phyloP scores from a whole-genome alignment of 495 filamentous ascomycete species.

The Xeromyces bisporus region DNA sequence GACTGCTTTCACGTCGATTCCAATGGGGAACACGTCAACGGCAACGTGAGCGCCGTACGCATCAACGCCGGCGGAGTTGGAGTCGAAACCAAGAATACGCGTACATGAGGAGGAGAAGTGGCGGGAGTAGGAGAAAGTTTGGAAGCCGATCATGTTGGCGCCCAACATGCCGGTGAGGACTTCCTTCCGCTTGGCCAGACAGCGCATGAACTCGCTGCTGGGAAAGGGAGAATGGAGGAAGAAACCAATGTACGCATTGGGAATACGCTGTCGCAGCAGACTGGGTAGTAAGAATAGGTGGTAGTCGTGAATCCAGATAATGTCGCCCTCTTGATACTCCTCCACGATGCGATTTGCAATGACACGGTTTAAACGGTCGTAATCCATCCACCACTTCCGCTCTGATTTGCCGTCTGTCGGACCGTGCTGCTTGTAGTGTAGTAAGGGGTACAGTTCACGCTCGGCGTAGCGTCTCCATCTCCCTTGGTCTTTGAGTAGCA shows the following conservation, averaged over 20 bases:
- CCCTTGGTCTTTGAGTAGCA: conserved; percentile 56
- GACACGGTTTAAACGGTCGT: conserved; percentile 68
- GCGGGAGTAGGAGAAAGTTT: conserved; percentile 79
- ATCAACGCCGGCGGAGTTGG: conserved; percentile 62
- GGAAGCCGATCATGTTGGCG: conserved; percentile 82
- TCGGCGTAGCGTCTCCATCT: conserved; percentile 81
- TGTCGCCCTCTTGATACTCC: conserved; percentile 75
- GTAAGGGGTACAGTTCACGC: conserved; percentile 70
- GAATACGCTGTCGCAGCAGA: conserved; percentile 62
- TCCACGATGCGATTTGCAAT: conserved; percentile 76
- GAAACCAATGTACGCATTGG: conserved; percentile 77
- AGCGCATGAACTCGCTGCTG: conserved; percentile 81
- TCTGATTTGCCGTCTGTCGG: conserved; percentile 69
- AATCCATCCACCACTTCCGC: conserved; percentile 75
- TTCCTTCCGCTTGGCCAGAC: conserved; percentile 70
- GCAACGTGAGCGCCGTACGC: conserved; percentile 76
- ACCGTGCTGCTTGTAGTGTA: conserved; percentile 87
- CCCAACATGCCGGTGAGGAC: conserved; percentile 75
- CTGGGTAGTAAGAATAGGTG: conserved; percentile 74
- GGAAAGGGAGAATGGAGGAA: conserved; percentile 88
- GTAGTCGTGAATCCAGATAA: conserved; percentile 85
- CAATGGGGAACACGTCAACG: conserved; percentile 81
- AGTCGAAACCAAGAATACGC: conserved; percentile 69
- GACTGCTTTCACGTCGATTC: conserved; percentile 62
- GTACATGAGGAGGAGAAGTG: conserved; percentile 90